Base-by-base conservation (phyloP, 306 rosid species). In the Quercus mongolica region DNA sequence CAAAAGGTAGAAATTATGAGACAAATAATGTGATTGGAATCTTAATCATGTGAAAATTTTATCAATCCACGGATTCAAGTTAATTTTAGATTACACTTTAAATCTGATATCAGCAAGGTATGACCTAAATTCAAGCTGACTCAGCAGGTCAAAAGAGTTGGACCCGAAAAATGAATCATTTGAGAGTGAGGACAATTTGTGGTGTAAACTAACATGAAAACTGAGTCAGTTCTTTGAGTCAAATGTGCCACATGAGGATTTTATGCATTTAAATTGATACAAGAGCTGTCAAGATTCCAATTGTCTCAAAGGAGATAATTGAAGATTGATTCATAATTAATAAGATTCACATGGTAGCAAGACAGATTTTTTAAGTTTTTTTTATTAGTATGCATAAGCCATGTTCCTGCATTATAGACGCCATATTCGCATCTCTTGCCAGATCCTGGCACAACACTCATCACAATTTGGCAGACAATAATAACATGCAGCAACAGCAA, bases 271-370 rank as follows among this genome's bases (percentile, higher is more conserved):
- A 72, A 62, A 26, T 54, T 31, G 56, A 20, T 73, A 7, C 31
- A 31, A 67, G 78, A 80, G 71, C 72, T 75, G 81, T 71, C 68
- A 65, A 55, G 81, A 83, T 76, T 67, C 79, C 74, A 57, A 28
- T 28, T 82, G 85, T 82, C 78, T 21, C 56, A 20, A 73, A 70
- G 30, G 41, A 56, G 74, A 59, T 49, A 4, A 56, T 62, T 52
- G 44, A 51, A 64, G 70, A 30, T 10, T 6, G 20, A 64, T 30
- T 44, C 17, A 6, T 21, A 11, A 9, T 44, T 38, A 41, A n/a
- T 44, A 38, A 71, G 33, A 71, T 46, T 51, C 75, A 49, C 74
- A 6, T 71, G 74, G 74, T 25, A 8, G 58, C 56, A 18, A 41
- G 31, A 19, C 44, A 2, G 46, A 65, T 15, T 31, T 65, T 4